Conservation (phyloP, 192 early-diverging fungal species). For the Pilobolus umbonatus region DNA sequence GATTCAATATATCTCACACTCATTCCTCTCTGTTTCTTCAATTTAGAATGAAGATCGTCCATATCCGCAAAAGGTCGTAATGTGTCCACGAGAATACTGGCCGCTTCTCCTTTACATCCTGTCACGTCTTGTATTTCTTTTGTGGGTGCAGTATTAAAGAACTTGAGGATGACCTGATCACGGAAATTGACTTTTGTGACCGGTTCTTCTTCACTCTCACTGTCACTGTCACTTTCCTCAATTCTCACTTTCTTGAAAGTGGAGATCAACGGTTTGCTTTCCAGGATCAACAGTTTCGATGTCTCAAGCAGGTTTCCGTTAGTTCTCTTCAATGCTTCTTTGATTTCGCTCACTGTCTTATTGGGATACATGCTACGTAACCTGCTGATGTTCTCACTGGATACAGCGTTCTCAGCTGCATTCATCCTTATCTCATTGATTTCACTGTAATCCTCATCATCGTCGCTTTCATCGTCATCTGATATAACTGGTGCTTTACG, state of each 20-base stretch:
- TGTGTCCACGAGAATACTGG: slow-evolving; percentile 7
- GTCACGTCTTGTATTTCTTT: slow-evolving; percentile 28
- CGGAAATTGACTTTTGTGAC: not conserved
- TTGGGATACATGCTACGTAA: not conserved
- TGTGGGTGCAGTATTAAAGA: slow-evolving; percentile 15
- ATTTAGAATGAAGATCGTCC: slow-evolving; percentile 42
- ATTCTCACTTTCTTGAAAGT: not conserved
- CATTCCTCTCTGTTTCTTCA: slow-evolving; percentile 52
- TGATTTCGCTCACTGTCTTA: not conserved
- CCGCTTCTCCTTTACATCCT: slow-evolving; percentile 1
- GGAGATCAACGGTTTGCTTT: not conserved
- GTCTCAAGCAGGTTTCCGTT: not conserved
- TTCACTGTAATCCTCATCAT: slow-evolving; percentile 11
- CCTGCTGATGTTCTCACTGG: not conserved
- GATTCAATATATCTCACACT: slow-evolving; percentile 44
- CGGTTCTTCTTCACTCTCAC: not conserved
- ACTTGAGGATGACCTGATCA: not conserved
- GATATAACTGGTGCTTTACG: not conserved
- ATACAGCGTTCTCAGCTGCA: too few relatives aligned
- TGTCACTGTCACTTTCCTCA: not conserved
- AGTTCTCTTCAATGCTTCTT: not conserved
- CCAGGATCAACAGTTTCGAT: not conserved
- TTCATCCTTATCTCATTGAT: not conserved
- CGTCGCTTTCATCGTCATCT: slow-evolving; percentile 4
- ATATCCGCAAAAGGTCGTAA: slow-evolving; percentile 56